phyloP scores from a whole-genome alignment of 2,329 filamentous ascomycete genomes.

The Ophiocordyceps camponoti-saundersi region DNA sequence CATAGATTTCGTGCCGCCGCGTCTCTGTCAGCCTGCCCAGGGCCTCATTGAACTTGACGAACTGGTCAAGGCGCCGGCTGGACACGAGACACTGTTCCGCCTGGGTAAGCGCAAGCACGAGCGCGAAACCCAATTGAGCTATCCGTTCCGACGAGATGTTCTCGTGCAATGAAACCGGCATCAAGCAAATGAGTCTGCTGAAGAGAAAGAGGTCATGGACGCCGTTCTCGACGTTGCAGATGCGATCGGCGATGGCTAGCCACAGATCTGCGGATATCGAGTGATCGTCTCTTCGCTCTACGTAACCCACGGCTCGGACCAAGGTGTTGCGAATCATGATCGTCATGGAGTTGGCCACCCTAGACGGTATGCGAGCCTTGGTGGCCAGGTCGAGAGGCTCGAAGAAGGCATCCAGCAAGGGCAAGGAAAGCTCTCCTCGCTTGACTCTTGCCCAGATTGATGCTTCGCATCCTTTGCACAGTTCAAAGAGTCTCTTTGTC shows the following conservation, averaged over 20 bases:
- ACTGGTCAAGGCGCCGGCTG: not conserved
- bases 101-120: slow-evolving; percentile 5
- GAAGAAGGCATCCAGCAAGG: slow-evolving; percentile 2
- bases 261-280: slow-evolving; percentile 5
- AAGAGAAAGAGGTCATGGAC: slow-evolving; percentile 7
- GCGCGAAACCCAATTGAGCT: slow-evolving; percentile 2
- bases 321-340: slow-evolving; percentile 7
- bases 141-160: slow-evolving; percentile 4
- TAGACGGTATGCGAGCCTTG: slow-evolving; percentile 3
- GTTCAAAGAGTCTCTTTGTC: not conserved
- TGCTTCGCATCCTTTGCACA: not conserved
- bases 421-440: slow-evolving; percentile 3
- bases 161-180: slow-evolving; percentile 5
- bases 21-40: slow-evolving; percentile 2
- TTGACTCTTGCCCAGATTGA: slow-evolving; percentile 1
- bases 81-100: not conserved
- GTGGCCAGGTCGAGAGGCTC: slow-evolving; percentile 7
- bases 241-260: slow-evolving; percentile 3
- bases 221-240: slow-evolving; percentile 3
- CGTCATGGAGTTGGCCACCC: slow-evolving; percentile 3
- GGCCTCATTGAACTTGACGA: slow-evolving; percentile 3
- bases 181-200: slow-evolving; percentile 3
- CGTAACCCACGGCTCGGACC: slow-evolving; percentile 4
- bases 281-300: not conserved
- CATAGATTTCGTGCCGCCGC: slow-evolving; percentile 3